A percentile compares a stretch with the other conserved stretches of the same genome.
Conservation (phyloP, 2,329 filamentous ascomycete species). For the Parafenestella ontariensis region DNA sequence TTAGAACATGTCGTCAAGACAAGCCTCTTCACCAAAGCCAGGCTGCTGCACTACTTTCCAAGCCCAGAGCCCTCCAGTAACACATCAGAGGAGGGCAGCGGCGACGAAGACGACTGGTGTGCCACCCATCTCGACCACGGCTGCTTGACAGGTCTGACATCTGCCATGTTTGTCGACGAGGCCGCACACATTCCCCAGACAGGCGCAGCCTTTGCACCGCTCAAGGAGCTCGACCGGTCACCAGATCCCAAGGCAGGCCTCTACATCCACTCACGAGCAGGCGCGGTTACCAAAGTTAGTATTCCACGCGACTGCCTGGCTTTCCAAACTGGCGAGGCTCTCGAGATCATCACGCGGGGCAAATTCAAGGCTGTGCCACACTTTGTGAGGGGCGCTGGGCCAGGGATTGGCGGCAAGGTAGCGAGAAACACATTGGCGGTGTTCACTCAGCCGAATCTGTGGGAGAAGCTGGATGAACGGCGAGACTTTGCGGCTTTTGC, state of each 20-base stretch:
- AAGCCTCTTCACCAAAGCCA: slow-evolving; percentile 87
- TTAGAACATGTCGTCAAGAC: slow-evolving; percentile 85
- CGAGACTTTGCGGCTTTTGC: slow-evolving; percentile 81
- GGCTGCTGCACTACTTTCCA: slow-evolving; percentile 93
- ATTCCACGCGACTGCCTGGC: slow-evolving; percentile 92
- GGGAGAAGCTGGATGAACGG: slow-evolving; percentile 75
- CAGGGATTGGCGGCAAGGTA: slow-evolving; percentile 56
- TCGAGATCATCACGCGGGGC: slow-evolving; percentile 90
- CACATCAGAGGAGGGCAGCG: slow-evolving; percentile 16
- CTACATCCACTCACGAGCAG: slow-evolving; percentile 90
- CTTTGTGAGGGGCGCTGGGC: slow-evolving; percentile 81
- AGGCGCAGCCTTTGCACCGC: slow-evolving; percentile 52
- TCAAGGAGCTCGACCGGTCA: slow-evolving; percentile 75
- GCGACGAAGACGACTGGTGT: slow-evolving; percentile 90
- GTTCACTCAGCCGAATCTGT: slow-evolving; percentile 95
- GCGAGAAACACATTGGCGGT: slow-evolving; percentile 86
- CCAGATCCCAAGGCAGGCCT: slow-evolving; percentile 86
- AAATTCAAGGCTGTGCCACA: slow-evolving; percentile 94
- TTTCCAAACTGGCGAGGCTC: slow-evolving; percentile 93
- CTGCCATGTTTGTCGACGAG: slow-evolving; percentile 96
- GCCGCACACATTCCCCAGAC: slow-evolving; percentile 48
- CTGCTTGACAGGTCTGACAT: slow-evolving; percentile 91
- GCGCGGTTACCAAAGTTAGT: slow-evolving; percentile 84
- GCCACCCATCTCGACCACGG: slow-evolving; percentile 90
- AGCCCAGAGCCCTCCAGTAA: slow-evolving; percentile 33